Evolutionary conservation across 2,329 filamentous ascomycete species (phyloP).

Genomic region (Lasiodiplodia citricola): DNA sequence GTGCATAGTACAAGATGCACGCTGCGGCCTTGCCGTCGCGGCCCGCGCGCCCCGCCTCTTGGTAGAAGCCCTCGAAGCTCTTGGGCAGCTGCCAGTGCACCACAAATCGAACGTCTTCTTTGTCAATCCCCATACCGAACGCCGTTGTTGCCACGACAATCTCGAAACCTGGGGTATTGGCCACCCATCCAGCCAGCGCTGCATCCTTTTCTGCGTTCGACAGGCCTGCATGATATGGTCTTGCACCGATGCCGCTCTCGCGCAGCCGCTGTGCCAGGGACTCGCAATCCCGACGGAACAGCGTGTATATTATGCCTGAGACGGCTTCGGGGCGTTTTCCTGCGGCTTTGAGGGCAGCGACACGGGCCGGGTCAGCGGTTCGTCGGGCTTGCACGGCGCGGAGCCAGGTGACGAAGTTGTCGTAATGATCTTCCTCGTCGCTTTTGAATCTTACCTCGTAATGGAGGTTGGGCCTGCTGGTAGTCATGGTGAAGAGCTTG

Average conservation of each 20-base stretch:
- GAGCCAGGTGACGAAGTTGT: slow-evolving; percentile 79
- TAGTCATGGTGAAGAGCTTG: slow-evolving; percentile 81
- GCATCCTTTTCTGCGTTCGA: slow-evolving; percentile 70
- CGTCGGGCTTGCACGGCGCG: slow-evolving; percentile 73
- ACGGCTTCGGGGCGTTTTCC: slow-evolving; percentile 67
- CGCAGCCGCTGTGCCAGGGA: slow-evolving; percentile 69
- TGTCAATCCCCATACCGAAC: slow-evolving; percentile 98
- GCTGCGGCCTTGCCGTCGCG: slow-evolving; percentile 85
- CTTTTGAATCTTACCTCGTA: slow-evolving; percentile 85
- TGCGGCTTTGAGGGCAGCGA: slow-evolving; percentile 60
- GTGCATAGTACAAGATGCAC: slow-evolving; percentile 89
- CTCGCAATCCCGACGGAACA: slow-evolving; percentile 77
- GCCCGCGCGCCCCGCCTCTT: slow-evolving; percentile 91
- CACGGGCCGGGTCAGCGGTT: slow-evolving; percentile 60
- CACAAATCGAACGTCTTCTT: slow-evolving; percentile 91
- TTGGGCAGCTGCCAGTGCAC: slow-evolving; percentile 94
- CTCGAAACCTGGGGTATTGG: slow-evolving; percentile 77
- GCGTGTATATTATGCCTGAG: slow-evolving; percentile 80
- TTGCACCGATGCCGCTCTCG: slow-evolving; percentile 72
- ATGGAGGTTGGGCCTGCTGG: slow-evolving; percentile 83
- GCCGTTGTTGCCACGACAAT: slow-evolving; percentile 95
- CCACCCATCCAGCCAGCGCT: slow-evolving; percentile 73
- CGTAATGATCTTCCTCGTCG: slow-evolving; percentile 75
- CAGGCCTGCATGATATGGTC: slow-evolving; percentile 75
- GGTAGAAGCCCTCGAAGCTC: slow-evolving; percentile 94